Base-by-base conservation (phyloP, 805 yeast species). In the Candida ovalis region DNA sequence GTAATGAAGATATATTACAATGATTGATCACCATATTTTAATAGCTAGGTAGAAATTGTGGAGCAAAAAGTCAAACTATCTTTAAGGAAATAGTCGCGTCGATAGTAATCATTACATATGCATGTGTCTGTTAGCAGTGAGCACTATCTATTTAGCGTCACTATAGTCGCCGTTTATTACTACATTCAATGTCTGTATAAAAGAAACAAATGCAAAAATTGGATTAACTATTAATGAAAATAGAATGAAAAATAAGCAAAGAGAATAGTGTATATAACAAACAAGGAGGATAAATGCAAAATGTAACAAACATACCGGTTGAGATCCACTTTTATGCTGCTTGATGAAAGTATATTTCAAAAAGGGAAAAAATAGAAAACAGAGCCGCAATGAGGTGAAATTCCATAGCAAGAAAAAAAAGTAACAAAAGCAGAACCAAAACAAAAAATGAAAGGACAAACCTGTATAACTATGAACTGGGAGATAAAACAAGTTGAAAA, bases 21-120 rank as follows among this genome's bases (percentile, higher is more conserved):
- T n/a, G n/a, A n/a, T n/a, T n/a, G n/a, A 2, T 37, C 45, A 9
- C 28, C 32, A n/a, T 42, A 46, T 37, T 42, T 49, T n/a, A 40
- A 44, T 22, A 39, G 42, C 7, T 38, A 45, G 39, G n/a, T 13
- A 37, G 33, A 30, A 33, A 24, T 32, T 41, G 30, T 35, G 32
- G 18, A 25, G n/a, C 15, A 25, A 18, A 46, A 12, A 19, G 28
- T 8, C 32, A 30, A 32, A n/a, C 21, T 13, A 9, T 15, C 21
- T 22, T 18, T 33, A 32, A 8, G 30, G 8, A 8, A 12, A 12
- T 27, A 27, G 30, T 27, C 30, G 30, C 30, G 30, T 27, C 30
- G 30, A 12, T 12, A 27, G 30, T 27, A 27, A 8, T 12, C 12
- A 8, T 12, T 27, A 27, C 8, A 8, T 27, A 8, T 27, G n/a